A percentile compares a stretch with the other conserved stretches of the same genome.
Evolutionary conservation across 139 green algal genomes (phyloP).

Genomic region (Coccomyxa sp.): DNA sequence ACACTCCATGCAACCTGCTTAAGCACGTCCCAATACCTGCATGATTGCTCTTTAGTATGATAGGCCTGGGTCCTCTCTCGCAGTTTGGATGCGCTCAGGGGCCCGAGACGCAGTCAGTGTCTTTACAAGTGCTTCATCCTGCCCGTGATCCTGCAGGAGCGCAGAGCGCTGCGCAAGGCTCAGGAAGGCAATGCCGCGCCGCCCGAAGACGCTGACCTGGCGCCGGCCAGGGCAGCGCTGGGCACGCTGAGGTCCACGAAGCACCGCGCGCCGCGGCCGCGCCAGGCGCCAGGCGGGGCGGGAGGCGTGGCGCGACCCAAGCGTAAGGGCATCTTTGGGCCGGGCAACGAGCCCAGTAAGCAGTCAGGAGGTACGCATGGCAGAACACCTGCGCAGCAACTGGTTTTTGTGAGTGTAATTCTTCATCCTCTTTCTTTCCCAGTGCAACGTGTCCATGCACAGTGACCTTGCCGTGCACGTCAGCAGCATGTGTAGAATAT

Average conservation of each 20-base stretch:
- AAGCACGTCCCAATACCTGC: too few species aligned
- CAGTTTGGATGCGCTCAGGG: too few species aligned
- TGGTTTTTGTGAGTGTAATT: neutral
- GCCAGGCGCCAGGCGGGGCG: neutral
- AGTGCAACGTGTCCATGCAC: neutral
- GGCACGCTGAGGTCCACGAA: neutral
- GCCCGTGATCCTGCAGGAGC: slow-evolving; percentile 58
- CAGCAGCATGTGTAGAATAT: too few species aligned
- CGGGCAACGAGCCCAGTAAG: slow-evolving; percentile 34
- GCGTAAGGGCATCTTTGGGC: neutral
- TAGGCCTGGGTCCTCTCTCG: too few species aligned
- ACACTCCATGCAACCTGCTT: too few species aligned
- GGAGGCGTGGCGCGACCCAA: neutral
- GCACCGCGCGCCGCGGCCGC: too few species aligned
- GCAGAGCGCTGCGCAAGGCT: slow-evolving; percentile 61
- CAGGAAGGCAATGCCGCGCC: slow-evolving; percentile 31
- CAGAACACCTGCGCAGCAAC: neutral
- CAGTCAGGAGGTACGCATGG: neutral
- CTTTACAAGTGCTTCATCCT: too few species aligned
- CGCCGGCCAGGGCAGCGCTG: neutral
- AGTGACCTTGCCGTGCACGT: too few species aligned
- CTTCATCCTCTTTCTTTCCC: neutral
- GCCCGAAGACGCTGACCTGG: neutral
- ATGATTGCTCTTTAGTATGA: too few species aligned
- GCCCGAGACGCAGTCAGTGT: too few species aligned